These are phyloP conservation scores for Fusarium sambucinum DNA, from an alignment of 2,329 filamentous ascomycete species.

Conservation along the genomic window DNA sequence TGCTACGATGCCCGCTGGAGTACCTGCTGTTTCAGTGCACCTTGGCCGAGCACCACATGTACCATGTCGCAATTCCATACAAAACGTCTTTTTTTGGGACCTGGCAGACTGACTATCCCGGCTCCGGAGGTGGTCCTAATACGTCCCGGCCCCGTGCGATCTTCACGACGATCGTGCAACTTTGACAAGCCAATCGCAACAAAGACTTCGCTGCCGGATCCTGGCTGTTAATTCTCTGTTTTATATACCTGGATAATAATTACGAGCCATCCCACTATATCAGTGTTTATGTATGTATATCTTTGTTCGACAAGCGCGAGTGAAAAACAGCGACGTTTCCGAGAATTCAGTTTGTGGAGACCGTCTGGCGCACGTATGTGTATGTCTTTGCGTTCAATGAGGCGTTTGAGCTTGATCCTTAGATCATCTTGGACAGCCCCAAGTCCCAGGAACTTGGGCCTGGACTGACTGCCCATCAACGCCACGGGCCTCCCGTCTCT, in stretches of 20 bases:
- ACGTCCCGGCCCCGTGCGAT: conserved; percentile 46
- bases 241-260: conserved; percentile 19
- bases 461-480: conserved; percentile 47
- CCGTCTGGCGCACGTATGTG: conserved; percentile 1
- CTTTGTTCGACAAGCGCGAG: conserved; percentile 17
- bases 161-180: conserved; percentile 47
- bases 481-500: conserved; percentile 46
- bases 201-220: conserved; percentile 44
- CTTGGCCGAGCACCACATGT: conserved; percentile 24
- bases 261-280: conserved; percentile 19
- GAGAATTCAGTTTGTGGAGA: conserved; percentile 3
- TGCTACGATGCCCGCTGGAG: conserved; percentile 27
- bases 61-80: conserved; percentile 27
- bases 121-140: conserved; percentile 45
- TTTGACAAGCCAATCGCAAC: conserved; percentile 54
- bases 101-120: conserved; percentile 31
- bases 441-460: conserved; percentile 45
- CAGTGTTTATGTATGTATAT: conserved; percentile 14
- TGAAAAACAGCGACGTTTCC: conserved; percentile 1
- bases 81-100: conserved; percentile 25
- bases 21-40: conserved; percentile 37
- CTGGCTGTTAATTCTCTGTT: conserved; percentile 13
- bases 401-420: conserved; percentile 29
- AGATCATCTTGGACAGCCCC: conserved; percentile 30
- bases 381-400: conserved; percentile 20